Evolutionary conservation across 2,329 filamentous ascomycete genomes (phyloP).

Genomic region (Neofusicoccum kwambonambiense): DNA sequence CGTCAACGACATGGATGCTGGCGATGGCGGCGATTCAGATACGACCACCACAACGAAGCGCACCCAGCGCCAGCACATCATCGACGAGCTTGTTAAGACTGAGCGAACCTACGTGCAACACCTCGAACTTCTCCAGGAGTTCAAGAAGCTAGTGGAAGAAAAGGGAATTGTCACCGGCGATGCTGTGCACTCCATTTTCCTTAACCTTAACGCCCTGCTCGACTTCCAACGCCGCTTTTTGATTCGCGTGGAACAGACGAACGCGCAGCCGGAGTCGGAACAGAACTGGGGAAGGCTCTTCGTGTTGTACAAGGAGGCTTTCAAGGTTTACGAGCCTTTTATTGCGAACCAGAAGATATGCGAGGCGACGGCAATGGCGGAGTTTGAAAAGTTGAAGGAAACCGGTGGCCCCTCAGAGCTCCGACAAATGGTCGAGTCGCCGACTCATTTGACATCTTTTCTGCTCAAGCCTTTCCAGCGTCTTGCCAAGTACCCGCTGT

Average conservation of each 20-base stretch:
- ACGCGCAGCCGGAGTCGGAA: slow-evolving; percentile 70
- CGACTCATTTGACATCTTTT: slow-evolving; percentile 86
- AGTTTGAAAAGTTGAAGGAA: slow-evolving; percentile 81
- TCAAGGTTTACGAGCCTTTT: slow-evolving; percentile 93
- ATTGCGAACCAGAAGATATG: slow-evolving; percentile 95
- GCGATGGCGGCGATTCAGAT: slow-evolving; percentile 46
- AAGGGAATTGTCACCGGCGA: slow-evolving; percentile 86
- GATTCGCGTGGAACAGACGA: slow-evolving; percentile 93
- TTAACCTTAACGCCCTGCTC: slow-evolving; percentile 91
- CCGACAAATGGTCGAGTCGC: slow-evolving; percentile 76
- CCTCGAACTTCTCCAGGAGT: slow-evolving; percentile 85
- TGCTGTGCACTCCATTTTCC: slow-evolving; percentile 88
- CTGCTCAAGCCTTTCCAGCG: slow-evolving; percentile 95
- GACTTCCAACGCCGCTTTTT: slow-evolving; percentile 95
- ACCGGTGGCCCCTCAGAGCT: slow-evolving; percentile 64
- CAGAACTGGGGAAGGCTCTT: slow-evolving; percentile 98
- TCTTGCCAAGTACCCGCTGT: slow-evolving; percentile 87
- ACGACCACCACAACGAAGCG: slow-evolving; percentile 52
- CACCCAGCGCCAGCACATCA: slow-evolving; percentile 79
- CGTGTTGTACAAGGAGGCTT: slow-evolving; percentile 77
- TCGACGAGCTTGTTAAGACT: slow-evolving; percentile 88
- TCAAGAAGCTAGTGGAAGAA: slow-evolving; percentile 87
- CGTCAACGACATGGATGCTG: slow-evolving; percentile 23
- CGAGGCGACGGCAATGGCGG: slow-evolving; percentile 75
- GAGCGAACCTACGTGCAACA: slow-evolving; percentile 98